These are phyloP conservation scores for Hypoxylon sp. DNA, from an alignment of 2,329 filamentous ascomycete species.

Conservation along the genomic window DNA sequence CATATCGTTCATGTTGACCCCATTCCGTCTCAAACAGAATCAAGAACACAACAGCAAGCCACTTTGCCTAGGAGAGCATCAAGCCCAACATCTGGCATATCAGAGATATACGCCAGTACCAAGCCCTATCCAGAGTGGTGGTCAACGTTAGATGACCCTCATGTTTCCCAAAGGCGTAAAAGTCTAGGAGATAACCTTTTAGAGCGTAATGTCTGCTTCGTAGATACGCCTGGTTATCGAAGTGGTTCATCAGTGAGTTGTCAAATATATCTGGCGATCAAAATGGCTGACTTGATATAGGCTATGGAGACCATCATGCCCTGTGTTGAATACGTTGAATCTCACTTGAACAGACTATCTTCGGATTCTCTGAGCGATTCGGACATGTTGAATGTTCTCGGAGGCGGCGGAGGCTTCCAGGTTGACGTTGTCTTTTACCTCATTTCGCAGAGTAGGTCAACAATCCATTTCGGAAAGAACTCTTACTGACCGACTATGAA, in stretches of 20 bases:
- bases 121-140: constrained; percentile 92
- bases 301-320: constrained; percentile 70
- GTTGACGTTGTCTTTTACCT: constrained; percentile 91
- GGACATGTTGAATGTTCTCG: constrained; percentile 83
- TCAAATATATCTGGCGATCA: constrained; percentile 5
- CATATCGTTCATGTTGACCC: constrained; percentile 96
- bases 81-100: constrained; percentile 61
- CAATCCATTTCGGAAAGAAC: neutral
- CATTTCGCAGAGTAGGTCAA: constrained; percentile 76
- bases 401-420: constrained; percentile 84
- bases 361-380: constrained; percentile 76
- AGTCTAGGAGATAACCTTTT: constrained; percentile 83
- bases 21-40: constrained; percentile 57
- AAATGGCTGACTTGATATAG: constrained; percentile 40
- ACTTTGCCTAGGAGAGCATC: constrained; percentile 46
- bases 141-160: constrained; percentile 80
- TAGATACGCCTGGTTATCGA: constrained; percentile 82
- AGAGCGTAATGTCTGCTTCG: constrained; percentile 93
- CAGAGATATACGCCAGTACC: constrained; percentile 83
- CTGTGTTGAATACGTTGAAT: constrained; percentile 80
- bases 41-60: constrained; percentile 29
- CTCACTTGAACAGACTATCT: constrained; percentile 74
- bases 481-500: constrained; percentile 50
- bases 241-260: constrained; percentile 67
- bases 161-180: constrained; percentile 72